Conservation (phyloP, 73 alveolate species). For the Symbiodinium natans region DNA sequence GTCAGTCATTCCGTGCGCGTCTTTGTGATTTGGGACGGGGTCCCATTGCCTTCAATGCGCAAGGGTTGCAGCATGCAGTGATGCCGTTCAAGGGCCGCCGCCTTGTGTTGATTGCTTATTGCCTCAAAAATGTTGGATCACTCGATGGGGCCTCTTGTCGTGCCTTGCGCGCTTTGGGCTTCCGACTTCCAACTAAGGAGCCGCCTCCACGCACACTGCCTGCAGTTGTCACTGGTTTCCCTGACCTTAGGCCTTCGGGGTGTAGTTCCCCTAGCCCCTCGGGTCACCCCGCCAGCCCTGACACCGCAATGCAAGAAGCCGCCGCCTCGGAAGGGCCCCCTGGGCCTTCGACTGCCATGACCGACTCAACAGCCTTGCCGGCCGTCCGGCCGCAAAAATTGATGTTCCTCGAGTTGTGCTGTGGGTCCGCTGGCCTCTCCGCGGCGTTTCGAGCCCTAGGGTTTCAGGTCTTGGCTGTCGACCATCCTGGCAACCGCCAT, state of each 20-base stretch:
- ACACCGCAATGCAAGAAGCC: too few species aligned
- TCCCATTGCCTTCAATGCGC: neutral
- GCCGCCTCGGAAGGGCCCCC: too few species aligned
- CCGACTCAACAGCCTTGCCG: neutral
- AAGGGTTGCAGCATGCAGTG: neutral
- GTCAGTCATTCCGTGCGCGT: neutral
- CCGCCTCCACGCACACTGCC: neutral
- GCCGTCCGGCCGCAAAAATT: neutral
- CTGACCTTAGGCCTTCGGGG: neutral
- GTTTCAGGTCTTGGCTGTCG: neutral
- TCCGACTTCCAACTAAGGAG: neutral
- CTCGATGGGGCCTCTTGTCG: too few species aligned
- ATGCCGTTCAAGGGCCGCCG: neutral
- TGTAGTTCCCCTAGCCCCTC: neutral
- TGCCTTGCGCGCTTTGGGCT: neutral
- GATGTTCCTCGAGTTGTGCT: neutral
- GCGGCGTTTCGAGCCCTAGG: neutral
- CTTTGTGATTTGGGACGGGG: neutral
- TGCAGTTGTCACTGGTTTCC: neutral
- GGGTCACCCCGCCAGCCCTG: too few species aligned
- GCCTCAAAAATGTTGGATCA: neutral
- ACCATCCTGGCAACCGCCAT: neutral
- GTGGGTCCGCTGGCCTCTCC: neutral
- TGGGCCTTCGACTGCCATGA: too few species aligned
- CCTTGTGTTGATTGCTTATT: neutral